Evolutionary conservation across 2,329 filamentous ascomycete species (phyloP).

Genomic region (Macrophomina phaseolina): DNA sequence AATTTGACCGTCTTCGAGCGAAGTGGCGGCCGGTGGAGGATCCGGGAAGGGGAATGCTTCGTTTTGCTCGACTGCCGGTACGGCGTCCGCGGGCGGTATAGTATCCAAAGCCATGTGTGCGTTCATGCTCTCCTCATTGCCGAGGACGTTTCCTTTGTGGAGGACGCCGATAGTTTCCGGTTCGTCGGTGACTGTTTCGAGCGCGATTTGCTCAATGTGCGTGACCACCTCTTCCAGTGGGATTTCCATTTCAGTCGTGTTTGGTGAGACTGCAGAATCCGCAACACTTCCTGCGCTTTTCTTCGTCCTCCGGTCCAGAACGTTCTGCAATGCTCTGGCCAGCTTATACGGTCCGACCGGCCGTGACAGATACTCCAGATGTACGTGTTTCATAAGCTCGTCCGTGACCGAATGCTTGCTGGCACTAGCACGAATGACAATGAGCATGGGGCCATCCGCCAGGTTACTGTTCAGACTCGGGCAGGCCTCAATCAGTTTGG

Average conservation of each 20-base stretch:
- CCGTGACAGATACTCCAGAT: slow-evolving; percentile 44
- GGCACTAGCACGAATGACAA: slow-evolving; percentile 12
- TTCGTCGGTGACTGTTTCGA: slow-evolving; percentile 19
- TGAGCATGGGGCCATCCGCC: slow-evolving; percentile 9
- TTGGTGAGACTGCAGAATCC: neutral
- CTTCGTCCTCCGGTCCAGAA: slow-evolving; percentile 31
- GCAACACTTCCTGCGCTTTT: slow-evolving; percentile 9
- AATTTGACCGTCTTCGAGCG: neutral
- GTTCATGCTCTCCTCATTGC: slow-evolving; percentile 33
- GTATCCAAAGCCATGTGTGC: slow-evolving; percentile 32
- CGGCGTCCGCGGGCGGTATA: neutral
- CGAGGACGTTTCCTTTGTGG: slow-evolving; percentile 29
- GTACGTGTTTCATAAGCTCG: slow-evolving; percentile 28
- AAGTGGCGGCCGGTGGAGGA: neutral
- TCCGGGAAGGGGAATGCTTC: slow-evolving; percentile 30
- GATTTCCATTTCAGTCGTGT: neutral
- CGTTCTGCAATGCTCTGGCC: slow-evolving; percentile 42
- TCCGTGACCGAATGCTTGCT: slow-evolving; percentile 26
- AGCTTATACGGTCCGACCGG: slow-evolving; percentile 50
- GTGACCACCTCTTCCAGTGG: slow-evolving; percentile 17
- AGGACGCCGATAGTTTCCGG: slow-evolving; percentile 29
- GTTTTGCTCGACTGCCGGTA: slow-evolving; percentile 10
- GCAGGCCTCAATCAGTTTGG: slow-evolving; percentile 20
- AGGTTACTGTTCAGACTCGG: neutral
- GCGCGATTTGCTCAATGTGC: slow-evolving; percentile 29